A percentile compares a stretch with the other conserved stretches of the same genome.
These are phyloP conservation scores for Backusella sp. DNA, from an alignment of 192 early-diverging fungal species.

Conservation along the genomic window DNA sequence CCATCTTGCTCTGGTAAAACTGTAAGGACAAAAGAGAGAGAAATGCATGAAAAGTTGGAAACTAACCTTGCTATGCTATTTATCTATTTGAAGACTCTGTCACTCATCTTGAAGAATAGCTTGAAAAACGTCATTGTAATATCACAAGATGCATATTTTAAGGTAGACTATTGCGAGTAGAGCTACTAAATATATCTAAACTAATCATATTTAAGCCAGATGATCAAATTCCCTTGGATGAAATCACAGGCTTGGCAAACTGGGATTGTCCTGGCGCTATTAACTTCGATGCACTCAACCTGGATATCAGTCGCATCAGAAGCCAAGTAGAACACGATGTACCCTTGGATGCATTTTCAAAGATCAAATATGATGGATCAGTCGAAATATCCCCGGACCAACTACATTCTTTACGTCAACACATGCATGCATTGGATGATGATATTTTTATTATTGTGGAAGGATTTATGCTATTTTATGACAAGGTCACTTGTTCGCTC, in stretches of 20 bases:
- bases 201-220: conserved; percentile 40
- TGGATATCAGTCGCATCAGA: conserved; percentile 31
- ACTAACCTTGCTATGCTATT: neutral
- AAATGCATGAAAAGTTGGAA: neutral
- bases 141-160: conserved; percentile 78
- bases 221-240: conserved; percentile 60
- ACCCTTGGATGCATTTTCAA: neutral
- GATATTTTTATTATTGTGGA: conserved; percentile 60
- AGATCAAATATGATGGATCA: neutral
- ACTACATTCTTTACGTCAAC: neutral
- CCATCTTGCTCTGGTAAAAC: conserved; percentile 76
- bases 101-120: conserved; percentile 52
- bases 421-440: conserved; percentile 24
- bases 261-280: conserved; percentile 80
- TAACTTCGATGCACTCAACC: conserved; percentile 44
- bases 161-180: conserved; percentile 12
- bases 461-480: conserved; percentile 77
- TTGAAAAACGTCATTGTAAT: conserved; percentile 61
- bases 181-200: neutral
- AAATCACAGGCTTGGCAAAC: conserved; percentile 53
- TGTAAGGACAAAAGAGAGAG: conserved; percentile 22
- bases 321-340: conserved; percentile 2
- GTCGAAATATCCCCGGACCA: neutral
- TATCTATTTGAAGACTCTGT: conserved; percentile 40
- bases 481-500: conserved; percentile 38